Base-by-base conservation (phyloP, 2,329 filamentous ascomycete genomes). In the Alternaria brassicae region DNA sequence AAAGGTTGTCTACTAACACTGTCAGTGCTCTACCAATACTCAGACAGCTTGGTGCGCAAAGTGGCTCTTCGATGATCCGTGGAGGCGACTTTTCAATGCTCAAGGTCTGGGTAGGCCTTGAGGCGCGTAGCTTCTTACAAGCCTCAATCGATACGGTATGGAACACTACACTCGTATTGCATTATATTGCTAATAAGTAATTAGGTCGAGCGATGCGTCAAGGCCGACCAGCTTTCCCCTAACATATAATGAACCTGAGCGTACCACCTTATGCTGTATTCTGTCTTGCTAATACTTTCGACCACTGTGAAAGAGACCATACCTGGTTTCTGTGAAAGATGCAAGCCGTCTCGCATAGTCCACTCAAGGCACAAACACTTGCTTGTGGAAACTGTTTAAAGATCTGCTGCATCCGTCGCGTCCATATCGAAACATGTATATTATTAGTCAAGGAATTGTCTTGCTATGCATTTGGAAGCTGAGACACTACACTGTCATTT, bases 61-160 rank as follows among this genome's bases (percentile, higher is more conserved):
- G 89, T 66, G 89, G 90, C 27, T 86, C 87, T 4, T 78, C 79
- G 0, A 81, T 82, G 73, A 76, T 83, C 17, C 73, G 78, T 37
- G 79, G 80, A 27, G 82, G 81, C 27, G 82, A 84, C 58, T 78
- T 83, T 48, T 82, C 80, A 1, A 95, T 98, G 90, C 81, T 97
- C 67, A 88, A 92, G 70, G 89, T 97, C 5, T 98, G 94, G 94
- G 87, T 91, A 59, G 93, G 94, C 1, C 82, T 98, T 10, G 94
- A 98, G 81, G 91, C 93, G 48, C 86, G 94, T 62, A 89, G 90
- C 68, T 95, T 96, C 79, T 85, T 97, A 79, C 92, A 96, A 79
- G 92, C 92, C 42, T 96, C 92, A 64, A 87, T 96, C 53, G 92
- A 96, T 75, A 93, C 93, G 78, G 91, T 93, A 77, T 83, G 88